Evolutionary conservation across 2,329 filamentous ascomycete species (phyloP), one percentile per base, ranked within the genome.

Genomic region (Diaporthe velutina): DNA sequence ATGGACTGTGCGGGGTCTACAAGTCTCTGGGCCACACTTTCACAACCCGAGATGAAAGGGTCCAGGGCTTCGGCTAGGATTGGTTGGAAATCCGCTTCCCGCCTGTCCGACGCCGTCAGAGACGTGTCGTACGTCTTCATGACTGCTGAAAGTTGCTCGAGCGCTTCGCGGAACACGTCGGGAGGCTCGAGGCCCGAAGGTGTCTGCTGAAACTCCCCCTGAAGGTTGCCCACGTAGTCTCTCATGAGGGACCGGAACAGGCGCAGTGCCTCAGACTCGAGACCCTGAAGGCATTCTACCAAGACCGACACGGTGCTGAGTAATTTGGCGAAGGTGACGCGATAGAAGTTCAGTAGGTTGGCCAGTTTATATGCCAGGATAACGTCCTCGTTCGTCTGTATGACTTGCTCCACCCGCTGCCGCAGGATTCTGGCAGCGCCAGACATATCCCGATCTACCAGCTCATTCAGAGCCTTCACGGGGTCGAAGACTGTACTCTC

Each of bases 111-210:
- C 3, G 89, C 84, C 2, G 92, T 90, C 33, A 97, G 86, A 0
- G 96, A 98, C 1, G 94, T 93, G 78, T 98, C 95, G 80, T 96
- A 96, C 28, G 94, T 97, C 81, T 93, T 94, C 88, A 98, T 94
- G 68, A 98, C 92, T 8, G 91, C 88, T 48, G 89, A 90, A 12
- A 99, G 86, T 78, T 94, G 93, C 77, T 95, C 92, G 2, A 99
- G 86, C 8, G 95, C 93, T 73, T 97, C 94, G 50, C 92, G 86
- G 0, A 98, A 85, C 83, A 98, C 98, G 22, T 93, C 90, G 0
- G 96, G 96, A 0, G 94, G 91, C 0, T 91, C 91, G 3, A 98
- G 87, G 80, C 98, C 92, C n/a, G 89, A 84, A 1, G 95, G 92
- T 2, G 92, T 89, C 30, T 91, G 88, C 54, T 94, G 90, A 48